Base-by-base conservation (phyloP, 202 grass and related monocot species). In the Setaria viridis region DNA sequence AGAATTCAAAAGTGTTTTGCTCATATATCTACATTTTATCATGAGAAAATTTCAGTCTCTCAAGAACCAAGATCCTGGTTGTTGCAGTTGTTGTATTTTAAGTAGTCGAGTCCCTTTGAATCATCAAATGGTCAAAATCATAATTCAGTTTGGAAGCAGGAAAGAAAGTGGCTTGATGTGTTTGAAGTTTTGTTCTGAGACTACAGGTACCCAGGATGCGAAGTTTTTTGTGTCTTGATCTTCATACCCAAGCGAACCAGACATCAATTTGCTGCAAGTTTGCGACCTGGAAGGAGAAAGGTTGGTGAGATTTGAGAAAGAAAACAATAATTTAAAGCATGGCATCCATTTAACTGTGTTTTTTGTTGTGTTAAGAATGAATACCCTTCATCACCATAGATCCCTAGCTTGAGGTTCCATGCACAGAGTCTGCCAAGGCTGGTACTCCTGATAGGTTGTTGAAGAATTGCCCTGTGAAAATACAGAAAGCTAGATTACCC, bases 11-110 rank as follows among this genome's bases (percentile, higher is more conserved):
- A 80, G 78, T 0, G 78, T 64, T 17, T 56, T 69, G 48, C 78
- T 69, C 78, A 81, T 16, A 74, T 83, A 88, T 78, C 80, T 88
- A 65, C 47, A 78, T 72, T 71, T 50, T 43, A 4, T 32, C 2
- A 1, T 5, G 20, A 16, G 20, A 16, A 11, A 42, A 3, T 68
- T 20, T 65, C 29, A 80, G 47, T 68, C 16, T 49, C 10, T 7
- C 77, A 79, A 21, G 7, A 50, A 5, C 11, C 77, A 79, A 21
- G 7, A 35, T 67, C 84, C 13, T 64, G 59, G 66, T 78, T 79
- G 21, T 87, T 78, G 59, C 89, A 91, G 68, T 94, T 94, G 46
- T 91, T 84, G 67, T 94, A 89, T 68, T 94, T 94, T 81, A 94
- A 82, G 57, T 94, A 91, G 72, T 89, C 89, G 49, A 91, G 13